A percentile compares a stretch with the other conserved stretches of the same genome.
These are phyloP conservation scores for Eucalyptus pauciflora DNA, from an alignment of 345 rosid species.

Conservation along the genomic window DNA sequence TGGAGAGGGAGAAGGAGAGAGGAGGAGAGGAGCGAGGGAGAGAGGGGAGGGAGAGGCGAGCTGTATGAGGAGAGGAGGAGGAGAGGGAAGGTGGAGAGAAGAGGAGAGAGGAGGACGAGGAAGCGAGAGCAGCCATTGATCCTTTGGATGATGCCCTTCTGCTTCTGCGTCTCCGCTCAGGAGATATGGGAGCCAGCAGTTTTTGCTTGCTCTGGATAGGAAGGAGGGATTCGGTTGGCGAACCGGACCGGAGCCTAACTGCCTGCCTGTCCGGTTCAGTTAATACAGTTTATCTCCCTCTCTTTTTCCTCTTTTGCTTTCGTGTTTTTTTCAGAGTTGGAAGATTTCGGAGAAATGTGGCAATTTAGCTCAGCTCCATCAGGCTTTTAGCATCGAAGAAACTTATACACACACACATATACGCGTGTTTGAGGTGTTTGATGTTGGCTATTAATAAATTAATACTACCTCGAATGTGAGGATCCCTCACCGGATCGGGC, in stretches of 20 bases:
- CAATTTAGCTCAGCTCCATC: neutral
- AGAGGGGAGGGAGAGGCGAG: constrained; percentile 17
- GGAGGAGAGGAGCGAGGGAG: neutral
- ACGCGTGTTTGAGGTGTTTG: fast-evolving
- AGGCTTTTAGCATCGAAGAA: neutral
- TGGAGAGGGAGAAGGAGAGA: constrained; percentile 6
- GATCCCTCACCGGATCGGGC: fast-evolving
- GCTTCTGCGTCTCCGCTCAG: neutral
- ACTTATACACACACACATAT: fast-evolving
- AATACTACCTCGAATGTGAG: neutral
- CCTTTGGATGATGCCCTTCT: neutral
- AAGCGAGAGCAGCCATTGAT: constrained; percentile 40
- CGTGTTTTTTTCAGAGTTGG: fast-evolving
- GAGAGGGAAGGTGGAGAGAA: constrained; percentile 9
- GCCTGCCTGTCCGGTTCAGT: neutral
- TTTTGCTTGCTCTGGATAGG: neutral
- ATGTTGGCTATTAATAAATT: neutral
- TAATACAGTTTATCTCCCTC: neutral
- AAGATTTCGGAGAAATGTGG: neutral
- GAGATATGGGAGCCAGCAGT: neutral
- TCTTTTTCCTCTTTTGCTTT: neutral
- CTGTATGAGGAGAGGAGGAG: constrained; percentile 4
- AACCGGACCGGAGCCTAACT: neutral
- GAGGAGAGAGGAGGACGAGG: neutral
- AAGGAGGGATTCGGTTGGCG: neutral